Conservation (phyloP, 176 grass and related monocot species). For the Triticum urartu region DNA sequence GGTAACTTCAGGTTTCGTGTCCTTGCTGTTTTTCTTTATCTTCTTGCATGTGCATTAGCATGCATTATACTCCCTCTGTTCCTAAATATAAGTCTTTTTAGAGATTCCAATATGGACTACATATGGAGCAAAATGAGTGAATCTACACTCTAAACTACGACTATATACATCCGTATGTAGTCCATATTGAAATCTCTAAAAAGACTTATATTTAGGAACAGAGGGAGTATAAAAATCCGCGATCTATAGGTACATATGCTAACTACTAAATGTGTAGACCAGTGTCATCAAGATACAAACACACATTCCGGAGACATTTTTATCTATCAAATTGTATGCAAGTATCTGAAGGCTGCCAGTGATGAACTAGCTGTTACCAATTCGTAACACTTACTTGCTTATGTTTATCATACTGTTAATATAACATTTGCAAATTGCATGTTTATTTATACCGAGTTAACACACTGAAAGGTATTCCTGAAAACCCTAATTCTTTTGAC, state of each 20-base stretch:
- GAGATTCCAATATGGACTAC: too few relatives aligned
- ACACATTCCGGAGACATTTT: neutral
- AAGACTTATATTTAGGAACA: too few relatives aligned
- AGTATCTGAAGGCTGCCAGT: slow-evolving; percentile 14
- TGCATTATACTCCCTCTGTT: neutral
- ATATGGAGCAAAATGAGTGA: too few relatives aligned
- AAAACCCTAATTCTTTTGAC: slow-evolving; percentile 26
- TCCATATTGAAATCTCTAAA: too few relatives aligned
- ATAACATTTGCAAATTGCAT: slow-evolving; percentile 3
- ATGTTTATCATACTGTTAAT: slow-evolving; percentile 7
- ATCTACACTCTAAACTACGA: too few relatives aligned
- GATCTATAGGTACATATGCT: slow-evolving; percentile 6
- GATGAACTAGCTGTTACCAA: slow-evolving; percentile 7
- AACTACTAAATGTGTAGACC: slow-evolving; percentile 6
- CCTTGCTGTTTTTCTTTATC: neutral
- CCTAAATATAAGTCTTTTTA: too few relatives aligned
- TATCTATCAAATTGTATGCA: neutral
- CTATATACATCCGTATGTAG: too few relatives aligned
- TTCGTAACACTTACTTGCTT: slow-evolving; percentile 21
- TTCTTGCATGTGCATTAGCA: slow-evolving; percentile 2
- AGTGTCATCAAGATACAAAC: neutral
- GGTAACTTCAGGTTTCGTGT: slow-evolving; percentile 8
- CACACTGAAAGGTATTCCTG: slow-evolving; percentile 18
- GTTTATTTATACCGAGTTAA: neutral
- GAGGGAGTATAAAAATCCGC: neutral